Percentiles rank a stretch among this genome's conserved stretches.
These are phyloP conservation scores for Drechslera avenae DNA, from an alignment of 2,329 filamentous ascomycete genomes.

Conservation along the genomic window DNA sequence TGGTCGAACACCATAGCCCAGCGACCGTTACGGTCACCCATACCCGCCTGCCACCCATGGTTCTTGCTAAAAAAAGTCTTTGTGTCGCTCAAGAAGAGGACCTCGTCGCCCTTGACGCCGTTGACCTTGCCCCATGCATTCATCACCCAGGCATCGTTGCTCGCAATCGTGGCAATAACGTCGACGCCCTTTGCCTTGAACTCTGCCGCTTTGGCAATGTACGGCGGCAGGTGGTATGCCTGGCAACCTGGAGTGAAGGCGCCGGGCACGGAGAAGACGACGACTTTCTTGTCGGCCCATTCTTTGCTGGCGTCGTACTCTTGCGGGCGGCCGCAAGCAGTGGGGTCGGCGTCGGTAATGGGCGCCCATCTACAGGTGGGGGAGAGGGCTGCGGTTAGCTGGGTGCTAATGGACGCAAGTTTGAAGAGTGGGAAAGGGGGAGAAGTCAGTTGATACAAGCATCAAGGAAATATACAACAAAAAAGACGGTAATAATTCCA, in stretches of 20 bases:
- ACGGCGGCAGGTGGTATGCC: slow-evolving; percentile 78
- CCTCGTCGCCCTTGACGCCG: slow-evolving; percentile 71
- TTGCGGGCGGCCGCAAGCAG: slow-evolving; percentile 76
- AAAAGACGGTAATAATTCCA: no score
- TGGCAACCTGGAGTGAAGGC: slow-evolving; percentile 90
- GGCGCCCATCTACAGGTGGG: slow-evolving; percentile 70
- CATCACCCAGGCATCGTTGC: slow-evolving; percentile 88
- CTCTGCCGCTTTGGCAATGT: slow-evolving; percentile 76
- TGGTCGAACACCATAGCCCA: slow-evolving; percentile 80
- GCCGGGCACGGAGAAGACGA: slow-evolving; percentile 71
- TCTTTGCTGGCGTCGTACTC: slow-evolving; percentile 80
- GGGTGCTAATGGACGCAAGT: background rate
- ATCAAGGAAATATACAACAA: no score
- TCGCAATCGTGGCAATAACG: slow-evolving; percentile 78
- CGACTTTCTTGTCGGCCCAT: slow-evolving; percentile 72
- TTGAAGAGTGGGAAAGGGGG: background rate
- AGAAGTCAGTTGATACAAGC: background rate
- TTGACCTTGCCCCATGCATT: slow-evolving; percentile 90
- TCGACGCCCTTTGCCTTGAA: slow-evolving; percentile 80
- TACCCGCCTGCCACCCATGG: slow-evolving; percentile 73
- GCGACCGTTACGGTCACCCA: slow-evolving; percentile 73
- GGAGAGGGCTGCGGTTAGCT: background rate
- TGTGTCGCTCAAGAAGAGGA: slow-evolving; percentile 78
- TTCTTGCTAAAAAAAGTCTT: slow-evolving; percentile 75
- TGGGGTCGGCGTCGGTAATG: slow-evolving; percentile 73